Percentiles rank a stretch among this genome's conserved stretches.
These are phyloP conservation scores for Diospyros kaki DNA, from an alignment of 148 eudicot species.

Conservation along the genomic window DNA sequence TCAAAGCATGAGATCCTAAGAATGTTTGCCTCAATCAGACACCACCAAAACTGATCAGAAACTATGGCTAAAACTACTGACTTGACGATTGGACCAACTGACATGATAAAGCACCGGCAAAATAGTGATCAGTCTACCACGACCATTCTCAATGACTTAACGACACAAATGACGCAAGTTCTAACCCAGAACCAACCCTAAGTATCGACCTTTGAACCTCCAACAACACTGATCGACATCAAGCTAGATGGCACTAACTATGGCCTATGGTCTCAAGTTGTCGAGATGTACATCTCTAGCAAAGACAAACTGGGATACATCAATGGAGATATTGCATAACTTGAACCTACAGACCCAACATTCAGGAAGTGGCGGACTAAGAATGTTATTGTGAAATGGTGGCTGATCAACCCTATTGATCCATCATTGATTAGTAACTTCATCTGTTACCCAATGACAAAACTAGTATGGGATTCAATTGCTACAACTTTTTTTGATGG, in stretches of 20 bases:
- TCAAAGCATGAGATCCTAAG: neutral
- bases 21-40: too few species aligned
- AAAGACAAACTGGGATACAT: slow-evolving; percentile 8
- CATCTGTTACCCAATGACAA: neutral
- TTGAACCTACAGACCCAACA: neutral
- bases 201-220: too few species aligned
- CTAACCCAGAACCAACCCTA: slow-evolving; percentile 10
- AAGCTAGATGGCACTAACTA: neutral
- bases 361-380: neutral
- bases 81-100: too few species aligned
- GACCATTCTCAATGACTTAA: slow-evolving; percentile 8
- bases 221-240: too few species aligned
- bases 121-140: too few species aligned
- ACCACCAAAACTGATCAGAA: too few species aligned
- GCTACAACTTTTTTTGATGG: slow-evolving; percentile 2
- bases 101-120: too few species aligned
- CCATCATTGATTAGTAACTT: neutral
- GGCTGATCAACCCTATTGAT: slow-evolving; percentile 7
- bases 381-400: slow-evolving; percentile 3
- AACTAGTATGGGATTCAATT: neutral
- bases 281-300: neutral
- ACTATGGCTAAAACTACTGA: too few species aligned
- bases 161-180: slow-evolving; percentile 5
- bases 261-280: neutral
- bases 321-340: neutral